Conservation (phyloP, 768 basidiomycete species). For the Lentinus tigrinus region DNA sequence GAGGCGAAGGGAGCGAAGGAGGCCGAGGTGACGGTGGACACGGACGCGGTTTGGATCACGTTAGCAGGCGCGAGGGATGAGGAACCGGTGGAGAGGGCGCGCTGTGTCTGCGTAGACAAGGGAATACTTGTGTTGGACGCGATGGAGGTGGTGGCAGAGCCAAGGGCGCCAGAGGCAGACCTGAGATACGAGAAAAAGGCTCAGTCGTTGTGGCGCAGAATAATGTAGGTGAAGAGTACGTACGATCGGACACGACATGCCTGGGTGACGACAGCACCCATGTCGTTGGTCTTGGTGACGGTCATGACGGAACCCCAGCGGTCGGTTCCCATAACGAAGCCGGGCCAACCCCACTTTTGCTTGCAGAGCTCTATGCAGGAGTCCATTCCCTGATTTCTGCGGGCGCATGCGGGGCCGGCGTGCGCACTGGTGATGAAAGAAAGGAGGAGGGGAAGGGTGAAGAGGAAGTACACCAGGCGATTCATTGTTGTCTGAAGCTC, state of each 20-base stretch:
- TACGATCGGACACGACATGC: constrained; percentile 36
- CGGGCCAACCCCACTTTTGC: constrained; percentile 37
- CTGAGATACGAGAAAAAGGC: background rate
- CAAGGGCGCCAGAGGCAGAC: background rate
- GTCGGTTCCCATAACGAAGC: constrained; percentile 50
- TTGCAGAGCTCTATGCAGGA: constrained; percentile 23
- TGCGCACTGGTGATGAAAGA: constrained; percentile 19
- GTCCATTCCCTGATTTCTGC: constrained; percentile 20
- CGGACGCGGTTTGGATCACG: constrained; percentile 3
- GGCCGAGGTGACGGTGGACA: background rate
- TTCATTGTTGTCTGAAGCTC: constrained; percentile 19
- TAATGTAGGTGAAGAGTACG: background rate
- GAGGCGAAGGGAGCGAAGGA: constrained; percentile 5
- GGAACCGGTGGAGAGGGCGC: constrained; percentile 16
- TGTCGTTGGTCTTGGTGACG: constrained; percentile 34
- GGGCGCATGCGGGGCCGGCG: constrained; percentile 28
- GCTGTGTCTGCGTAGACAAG: constrained; percentile 20
- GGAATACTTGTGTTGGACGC: constrained; percentile 14
- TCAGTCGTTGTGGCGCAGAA: background rate
- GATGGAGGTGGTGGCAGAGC: background rate
- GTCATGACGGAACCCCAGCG: constrained; percentile 48
- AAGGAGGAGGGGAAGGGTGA: constrained; percentile 23
- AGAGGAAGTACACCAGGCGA: constrained; percentile 25
- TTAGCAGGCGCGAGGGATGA: constrained; percentile 17
- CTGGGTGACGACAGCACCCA: constrained; percentile 36